A percentile compares a stretch with the other conserved stretches of the same genome.
Conservation (phyloP, 1,284 basidiomycete genomes). For the Sanguinoderma infundibulare region DNA sequence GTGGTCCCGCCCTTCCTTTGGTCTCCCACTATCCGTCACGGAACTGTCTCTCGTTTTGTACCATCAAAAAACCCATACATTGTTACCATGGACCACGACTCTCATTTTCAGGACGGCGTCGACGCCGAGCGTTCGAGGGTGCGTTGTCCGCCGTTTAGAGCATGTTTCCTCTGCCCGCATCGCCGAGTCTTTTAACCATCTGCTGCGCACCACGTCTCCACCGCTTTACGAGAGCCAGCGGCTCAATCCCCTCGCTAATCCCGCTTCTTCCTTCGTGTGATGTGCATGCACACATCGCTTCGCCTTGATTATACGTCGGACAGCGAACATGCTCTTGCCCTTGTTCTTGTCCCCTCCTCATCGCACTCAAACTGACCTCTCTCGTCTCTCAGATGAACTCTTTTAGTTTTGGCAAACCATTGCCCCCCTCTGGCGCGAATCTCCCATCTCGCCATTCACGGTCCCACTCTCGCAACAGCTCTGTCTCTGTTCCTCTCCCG, state of each 20-base stretch:
- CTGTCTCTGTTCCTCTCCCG: constrained; percentile 41
- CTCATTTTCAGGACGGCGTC: constrained; percentile 35
- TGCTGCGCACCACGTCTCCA: background rate
- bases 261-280: constrained; percentile 2
- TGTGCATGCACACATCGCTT: constrained; percentile 1
- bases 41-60: constrained; percentile 44
- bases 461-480: constrained; percentile 73
- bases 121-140: constrained; percentile 43
- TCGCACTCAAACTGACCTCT: background rate
- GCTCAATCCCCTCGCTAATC: constrained; percentile 1
- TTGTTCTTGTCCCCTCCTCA: background rate
- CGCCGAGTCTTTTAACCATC: background rate
- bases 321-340: background rate
- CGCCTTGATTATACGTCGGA: background rate
- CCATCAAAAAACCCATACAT: constrained; percentile 25
- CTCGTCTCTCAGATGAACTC: constrained; percentile 55
- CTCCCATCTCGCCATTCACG: constrained; percentile 56
- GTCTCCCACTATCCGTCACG: constrained; percentile 36
- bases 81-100: constrained; percentile 38
- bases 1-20: constrained; percentile 43
- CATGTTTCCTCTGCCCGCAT: background rate
- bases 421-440: constrained; percentile 34
- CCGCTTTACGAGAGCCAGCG: constrained; percentile 10
- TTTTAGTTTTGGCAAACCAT: constrained; percentile 47
- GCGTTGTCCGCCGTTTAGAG: constrained; percentile 6